Base-by-base conservation (phyloP, 2,329 filamentous ascomycete genomes). In the Stagonosporopsis rhizophila region DNA sequence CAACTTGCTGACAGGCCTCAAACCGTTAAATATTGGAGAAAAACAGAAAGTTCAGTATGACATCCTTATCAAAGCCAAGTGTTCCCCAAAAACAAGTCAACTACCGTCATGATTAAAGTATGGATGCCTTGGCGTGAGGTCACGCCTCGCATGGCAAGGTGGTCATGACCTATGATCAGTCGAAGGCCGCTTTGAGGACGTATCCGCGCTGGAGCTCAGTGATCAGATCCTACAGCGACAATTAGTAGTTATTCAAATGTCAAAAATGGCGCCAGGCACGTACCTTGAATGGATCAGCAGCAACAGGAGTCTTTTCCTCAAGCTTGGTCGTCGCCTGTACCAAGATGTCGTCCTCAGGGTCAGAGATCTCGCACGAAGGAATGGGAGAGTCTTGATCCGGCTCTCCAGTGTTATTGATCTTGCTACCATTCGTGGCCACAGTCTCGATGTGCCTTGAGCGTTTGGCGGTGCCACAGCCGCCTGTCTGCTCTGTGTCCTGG, bases 251-350 rank as follows among this genome's bases (percentile, higher is more conserved):
- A 20, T 3, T 7, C 7, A 9, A 4, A 19, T 9, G 11, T 5
- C 7, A 12, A 6, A 1, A 4, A 2, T 11, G 4, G 15, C 19
- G 6, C 6, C 14, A 12, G 15, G 28, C 12, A 34, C 40, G 42
- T 23, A 45, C 59, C 38, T 62, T 59, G 50, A 62, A 60, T 15
- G 55, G 57, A 34, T 62, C 59, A 20, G 28, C 30, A 19, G 15
- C 2, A 3, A 23, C 28, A 19, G 32, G 14, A 3, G 37, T 19
- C 6, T 53, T 25, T 5, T 20, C 35, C 1, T 23, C 44, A 5
- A 6, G 1, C 3, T 28, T 23, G 8, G 28, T 30, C 9, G 3
- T 28, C n/a, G 37, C 38, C 19, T 30, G n/a, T 12, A 17, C 23
- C 17, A 23, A 35, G 44, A 22, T 38, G 12, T 12, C 22, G 20